Conservation (phyloP, 1,139 yeast genomes). For the Wickerhamomyces sp. region DNA sequence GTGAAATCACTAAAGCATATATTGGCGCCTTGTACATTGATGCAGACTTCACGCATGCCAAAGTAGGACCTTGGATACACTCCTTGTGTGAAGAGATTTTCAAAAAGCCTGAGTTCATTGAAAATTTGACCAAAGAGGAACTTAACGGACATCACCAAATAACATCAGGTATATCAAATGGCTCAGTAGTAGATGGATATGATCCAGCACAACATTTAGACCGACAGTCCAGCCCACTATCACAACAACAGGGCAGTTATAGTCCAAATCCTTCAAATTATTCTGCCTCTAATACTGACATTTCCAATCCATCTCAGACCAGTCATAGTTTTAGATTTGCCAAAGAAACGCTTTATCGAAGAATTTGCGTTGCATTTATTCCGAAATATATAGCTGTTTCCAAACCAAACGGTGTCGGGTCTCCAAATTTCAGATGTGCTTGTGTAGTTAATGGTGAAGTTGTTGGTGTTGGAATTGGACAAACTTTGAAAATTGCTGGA, state of each 20-base stretch:
- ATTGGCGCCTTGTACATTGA: constrained; percentile 79
- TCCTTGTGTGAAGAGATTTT: not conserved
- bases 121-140: too few relatives aligned
- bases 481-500: constrained; percentile 59
- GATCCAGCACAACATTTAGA: not conserved
- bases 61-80: not conserved
- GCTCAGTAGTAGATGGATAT: too few relatives aligned
- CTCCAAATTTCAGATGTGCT: constrained; percentile 30
- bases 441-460: constrained; percentile 32
- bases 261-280: not conserved
- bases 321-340: not conserved
- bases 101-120: not conserved
- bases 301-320: too few relatives aligned
- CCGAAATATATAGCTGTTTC: constrained; percentile 2
- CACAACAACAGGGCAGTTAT: not conserved
- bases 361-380: constrained; percentile 1
- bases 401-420: constrained; percentile 12
- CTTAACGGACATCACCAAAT: not conserved
- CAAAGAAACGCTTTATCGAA: constrained; percentile 3
- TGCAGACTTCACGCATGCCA: not conserved
- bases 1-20: constrained; percentile 83
- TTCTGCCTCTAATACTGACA: not conserved
- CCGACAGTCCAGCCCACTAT: not conserved
- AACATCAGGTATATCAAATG: too few relatives aligned
- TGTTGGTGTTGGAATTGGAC: constrained; percentile 56